These are phyloP conservation scores for Paramecium pentaurelia DNA, from an alignment of 73 alveolate genomes.

Conservation along the genomic window DNA sequence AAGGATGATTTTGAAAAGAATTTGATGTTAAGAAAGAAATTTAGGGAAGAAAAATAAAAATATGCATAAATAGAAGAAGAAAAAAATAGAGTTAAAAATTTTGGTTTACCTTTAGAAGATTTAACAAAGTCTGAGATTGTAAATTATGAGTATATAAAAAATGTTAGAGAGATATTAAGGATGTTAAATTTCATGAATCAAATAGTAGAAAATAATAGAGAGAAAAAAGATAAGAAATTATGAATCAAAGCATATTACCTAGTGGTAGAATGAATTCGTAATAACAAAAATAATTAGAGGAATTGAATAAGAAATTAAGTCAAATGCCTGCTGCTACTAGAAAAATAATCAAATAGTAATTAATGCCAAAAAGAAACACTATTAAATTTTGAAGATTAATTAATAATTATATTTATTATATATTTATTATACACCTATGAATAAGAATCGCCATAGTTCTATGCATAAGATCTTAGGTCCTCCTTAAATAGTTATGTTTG, in stretches of 20 bases:
- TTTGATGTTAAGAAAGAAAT: neutral
- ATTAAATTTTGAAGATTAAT: neutral
- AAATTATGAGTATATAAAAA: neutral
- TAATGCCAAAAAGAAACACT: neutral
- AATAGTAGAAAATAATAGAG: neutral
- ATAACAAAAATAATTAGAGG: neutral
- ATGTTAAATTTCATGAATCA: neutral
- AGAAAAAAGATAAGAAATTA: neutral
- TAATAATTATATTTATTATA: neutral
- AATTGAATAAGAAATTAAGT: neutral
- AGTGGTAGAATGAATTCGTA: neutral
- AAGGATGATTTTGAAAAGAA: slow-evolving; percentile 28
- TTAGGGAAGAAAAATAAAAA: neutral
- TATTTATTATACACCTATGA: neutral
- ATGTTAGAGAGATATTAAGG: neutral
- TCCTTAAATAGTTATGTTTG: neutral
- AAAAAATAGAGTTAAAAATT: neutral
- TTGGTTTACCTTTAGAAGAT: neutral
- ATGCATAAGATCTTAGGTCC: neutral
- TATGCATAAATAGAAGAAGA: neutral
- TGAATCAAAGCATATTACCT: neutral
- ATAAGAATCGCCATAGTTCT: neutral
- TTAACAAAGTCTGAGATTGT: neutral
- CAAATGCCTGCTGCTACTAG: neutral
- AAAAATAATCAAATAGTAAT: neutral